A percentile compares a stretch with the other conserved stretches of the same genome.
These are phyloP conservation scores for Bondarzewia mesenterica DNA, from an alignment of 1,284 basidiomycete genomes.

Conservation along the genomic window DNA sequence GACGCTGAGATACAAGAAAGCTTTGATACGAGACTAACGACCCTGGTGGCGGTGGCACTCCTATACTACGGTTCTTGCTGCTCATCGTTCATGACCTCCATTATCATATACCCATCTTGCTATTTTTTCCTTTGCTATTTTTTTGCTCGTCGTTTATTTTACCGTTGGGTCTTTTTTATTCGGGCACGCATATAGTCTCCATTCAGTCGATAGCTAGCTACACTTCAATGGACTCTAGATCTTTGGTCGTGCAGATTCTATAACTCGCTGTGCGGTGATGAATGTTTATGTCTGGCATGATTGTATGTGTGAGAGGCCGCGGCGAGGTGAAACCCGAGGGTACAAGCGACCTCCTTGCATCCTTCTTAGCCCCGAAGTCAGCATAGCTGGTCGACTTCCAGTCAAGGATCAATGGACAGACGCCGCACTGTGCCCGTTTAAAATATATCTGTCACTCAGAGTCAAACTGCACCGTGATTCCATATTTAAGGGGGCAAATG, in stretches of 20 bases:
- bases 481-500: too few relatives aligned
- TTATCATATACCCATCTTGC: conserved; percentile 3
- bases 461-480: too few relatives aligned
- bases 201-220: conserved; percentile 17
- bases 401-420: too few relatives aligned
- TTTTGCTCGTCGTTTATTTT: conserved; percentile 8
- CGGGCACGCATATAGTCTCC: conserved; percentile 6
- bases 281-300: background rate
- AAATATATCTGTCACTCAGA: too few relatives aligned
- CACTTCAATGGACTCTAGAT: conserved; percentile 12
- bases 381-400: too few relatives aligned
- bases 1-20: conserved; percentile 6
- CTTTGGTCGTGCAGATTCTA: background rate
- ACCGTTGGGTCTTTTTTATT: conserved; percentile 6
- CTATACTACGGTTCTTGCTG: conserved; percentile 7
- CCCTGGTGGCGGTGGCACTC: conserved; percentile 32
- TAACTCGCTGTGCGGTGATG: conserved; percentile 5
- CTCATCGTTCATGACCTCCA: conserved; percentile 1
- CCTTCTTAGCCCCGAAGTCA: too few relatives aligned
- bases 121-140: conserved; percentile 4
- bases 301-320: background rate
- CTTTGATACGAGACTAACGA: conserved; percentile 25
- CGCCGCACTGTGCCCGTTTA: too few relatives aligned
- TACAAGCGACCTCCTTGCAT: too few relatives aligned
- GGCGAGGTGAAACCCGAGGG: too few relatives aligned